A percentile compares a stretch with the other conserved stretches of the same genome.
Conservation (phyloP, 805 yeast species). For the Saccharomyces jurei region DNA sequence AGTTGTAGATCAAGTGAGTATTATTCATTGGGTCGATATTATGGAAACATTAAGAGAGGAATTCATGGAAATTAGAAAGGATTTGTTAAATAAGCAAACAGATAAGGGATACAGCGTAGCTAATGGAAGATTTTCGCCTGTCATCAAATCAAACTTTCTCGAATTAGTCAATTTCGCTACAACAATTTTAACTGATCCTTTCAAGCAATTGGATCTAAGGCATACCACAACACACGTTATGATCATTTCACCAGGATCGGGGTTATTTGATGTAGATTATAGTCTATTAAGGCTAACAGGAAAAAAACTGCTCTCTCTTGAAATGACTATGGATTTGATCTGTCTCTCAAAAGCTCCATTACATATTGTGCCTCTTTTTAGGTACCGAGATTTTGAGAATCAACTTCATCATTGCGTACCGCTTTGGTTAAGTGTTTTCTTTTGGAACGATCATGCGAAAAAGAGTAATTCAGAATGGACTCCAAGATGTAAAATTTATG, state of each 20-base stretch:
- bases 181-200: constrained; percentile 65
- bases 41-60: constrained; percentile 82
- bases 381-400: constrained; percentile 50
- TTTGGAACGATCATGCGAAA: constrained; percentile 56
- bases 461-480: constrained; percentile 55
- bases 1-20: constrained; percentile 89
- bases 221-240: constrained; percentile 89
- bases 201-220: constrained; percentile 75
- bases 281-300: constrained; percentile 68
- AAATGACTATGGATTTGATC: constrained; percentile 79
- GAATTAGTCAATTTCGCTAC: constrained; percentile 85
- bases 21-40: constrained; percentile 82
- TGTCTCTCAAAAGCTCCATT: constrained; percentile 87
- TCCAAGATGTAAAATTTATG: constrained; percentile 92
- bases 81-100: constrained; percentile 44
- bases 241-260: constrained; percentile 85
- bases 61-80: constrained; percentile 72
- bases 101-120: constrained; percentile 32
- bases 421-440: constrained; percentile 90
- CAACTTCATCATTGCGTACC: constrained; percentile 72
- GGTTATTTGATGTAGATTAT: constrained; percentile 85
- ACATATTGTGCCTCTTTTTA: constrained; percentile 82
- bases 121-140: constrained; percentile 65
- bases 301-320: constrained; percentile 64
- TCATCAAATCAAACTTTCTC: constrained; percentile 80